A percentile compares a stretch with the other conserved stretches of the same genome.
Conservation (phyloP, 78 protist genomes). For the Protostelium mycophagum region DNA sequence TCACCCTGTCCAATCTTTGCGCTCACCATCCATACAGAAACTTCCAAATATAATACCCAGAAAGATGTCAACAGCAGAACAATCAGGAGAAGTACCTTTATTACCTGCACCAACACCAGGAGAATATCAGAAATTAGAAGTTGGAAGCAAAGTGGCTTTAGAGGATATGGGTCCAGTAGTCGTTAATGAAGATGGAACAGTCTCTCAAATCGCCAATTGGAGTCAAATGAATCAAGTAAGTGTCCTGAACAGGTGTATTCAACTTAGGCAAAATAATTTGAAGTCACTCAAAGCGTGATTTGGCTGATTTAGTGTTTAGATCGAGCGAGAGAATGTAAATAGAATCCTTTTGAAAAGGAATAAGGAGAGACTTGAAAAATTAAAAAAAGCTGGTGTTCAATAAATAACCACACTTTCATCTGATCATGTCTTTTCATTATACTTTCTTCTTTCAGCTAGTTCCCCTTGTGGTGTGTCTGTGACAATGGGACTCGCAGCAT, state of each 20-base stretch:
- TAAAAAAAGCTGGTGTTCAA: no score
- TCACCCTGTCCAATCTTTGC: no score
- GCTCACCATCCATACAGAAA: no score
- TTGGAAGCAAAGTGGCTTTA: neutral
- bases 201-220: neutral
- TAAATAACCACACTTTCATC: no score
- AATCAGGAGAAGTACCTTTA: neutral
- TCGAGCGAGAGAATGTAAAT: neutral
- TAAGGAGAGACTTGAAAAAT: neutral
- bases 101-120: neutral
- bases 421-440: no score
- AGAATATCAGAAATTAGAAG: neutral
- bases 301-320: neutral
- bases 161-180: neutral
- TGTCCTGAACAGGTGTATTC: no score
- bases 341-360: neutral
- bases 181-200: neutral
- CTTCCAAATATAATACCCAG: neutral
- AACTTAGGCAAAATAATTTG: no score
- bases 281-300: neutral
- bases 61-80: neutral
- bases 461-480: no score
- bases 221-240: neutral
- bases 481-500: no score
- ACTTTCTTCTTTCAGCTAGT: no score